These are phyloP conservation scores for Apiospora malaysiana DNA, from an alignment of 2,329 filamentous ascomycete species.

Conservation along the genomic window DNA sequence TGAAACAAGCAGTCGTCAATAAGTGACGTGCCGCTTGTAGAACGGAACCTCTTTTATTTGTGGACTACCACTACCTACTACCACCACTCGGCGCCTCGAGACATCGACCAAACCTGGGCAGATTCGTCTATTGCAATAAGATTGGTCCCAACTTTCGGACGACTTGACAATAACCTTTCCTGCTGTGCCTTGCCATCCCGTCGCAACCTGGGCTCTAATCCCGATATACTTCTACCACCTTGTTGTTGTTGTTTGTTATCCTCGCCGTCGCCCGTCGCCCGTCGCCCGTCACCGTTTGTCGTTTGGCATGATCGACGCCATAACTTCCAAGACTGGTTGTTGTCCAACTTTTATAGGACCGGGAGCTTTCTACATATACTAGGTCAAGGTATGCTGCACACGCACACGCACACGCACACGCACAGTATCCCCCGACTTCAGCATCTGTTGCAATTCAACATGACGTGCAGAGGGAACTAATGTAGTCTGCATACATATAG, in stretches of 20 bases:
- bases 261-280: background rate
- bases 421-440: background rate
- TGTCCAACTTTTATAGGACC: background rate
- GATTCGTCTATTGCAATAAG: background rate
- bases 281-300: background rate
- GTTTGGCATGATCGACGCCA: background rate
- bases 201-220: background rate
- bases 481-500: background rate
- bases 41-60: slow-evolving; percentile 9
- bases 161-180: background rate
- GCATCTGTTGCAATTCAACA: background rate
- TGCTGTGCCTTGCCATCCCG: slow-evolving; percentile 1
- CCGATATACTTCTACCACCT: background rate
- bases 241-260: background rate
- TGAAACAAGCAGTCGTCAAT: slow-evolving; percentile 17
- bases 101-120: background rate
- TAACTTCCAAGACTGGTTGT: background rate
- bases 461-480: background rate
- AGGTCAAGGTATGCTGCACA: background rate
- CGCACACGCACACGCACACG: no score
- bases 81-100: slow-evolving; percentile 7
- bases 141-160: background rate
- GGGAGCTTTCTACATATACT: background rate
- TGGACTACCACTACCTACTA: slow-evolving; percentile 1
- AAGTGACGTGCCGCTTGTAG: slow-evolving; percentile 14